Conservation (phyloP, 2,329 filamentous ascomycete species). For the Colletotrichum phormii region DNA sequence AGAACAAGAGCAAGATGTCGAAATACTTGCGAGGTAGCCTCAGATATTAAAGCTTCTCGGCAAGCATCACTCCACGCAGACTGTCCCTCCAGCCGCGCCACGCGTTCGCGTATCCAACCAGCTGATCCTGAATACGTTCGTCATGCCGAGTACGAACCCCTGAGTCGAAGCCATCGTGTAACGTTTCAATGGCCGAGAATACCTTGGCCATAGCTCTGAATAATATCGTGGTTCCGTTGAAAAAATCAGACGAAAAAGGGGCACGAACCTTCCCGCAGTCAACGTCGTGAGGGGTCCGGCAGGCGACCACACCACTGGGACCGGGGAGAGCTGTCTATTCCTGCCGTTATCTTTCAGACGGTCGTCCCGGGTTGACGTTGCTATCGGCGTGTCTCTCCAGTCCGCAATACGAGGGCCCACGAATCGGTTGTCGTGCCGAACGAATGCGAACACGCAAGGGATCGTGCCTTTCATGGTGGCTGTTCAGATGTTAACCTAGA, state of each 20-base stretch:
- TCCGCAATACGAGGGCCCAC: not conserved
- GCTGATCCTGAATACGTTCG: not conserved
- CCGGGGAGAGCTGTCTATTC: not conserved
- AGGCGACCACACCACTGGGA: not conserved
- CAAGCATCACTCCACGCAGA: not conserved
- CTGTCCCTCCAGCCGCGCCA: not conserved
- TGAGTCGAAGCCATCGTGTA: not conserved
- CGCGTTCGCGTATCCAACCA: not conserved
- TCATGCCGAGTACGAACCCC: slow-evolving; percentile 8
- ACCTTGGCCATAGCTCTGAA: not conserved
- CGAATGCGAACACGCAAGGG: not conserved
- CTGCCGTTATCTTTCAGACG: not conserved
- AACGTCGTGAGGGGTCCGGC: not conserved
- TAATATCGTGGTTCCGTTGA: too few species aligned
- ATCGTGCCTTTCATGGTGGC: not conserved
- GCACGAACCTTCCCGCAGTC: not conserved
- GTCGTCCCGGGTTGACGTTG: not conserved
- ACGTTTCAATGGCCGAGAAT: not conserved
- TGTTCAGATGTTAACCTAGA: not conserved
- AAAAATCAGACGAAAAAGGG: not conserved
- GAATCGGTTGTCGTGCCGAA: not conserved
- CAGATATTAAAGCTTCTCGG: not conserved
- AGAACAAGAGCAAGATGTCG: not conserved
- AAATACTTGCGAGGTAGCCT: not conserved
- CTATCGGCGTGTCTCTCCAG: not conserved